Conservation (phyloP, 331 rosid genomes). For the Pyracantha coccinea region DNA sequence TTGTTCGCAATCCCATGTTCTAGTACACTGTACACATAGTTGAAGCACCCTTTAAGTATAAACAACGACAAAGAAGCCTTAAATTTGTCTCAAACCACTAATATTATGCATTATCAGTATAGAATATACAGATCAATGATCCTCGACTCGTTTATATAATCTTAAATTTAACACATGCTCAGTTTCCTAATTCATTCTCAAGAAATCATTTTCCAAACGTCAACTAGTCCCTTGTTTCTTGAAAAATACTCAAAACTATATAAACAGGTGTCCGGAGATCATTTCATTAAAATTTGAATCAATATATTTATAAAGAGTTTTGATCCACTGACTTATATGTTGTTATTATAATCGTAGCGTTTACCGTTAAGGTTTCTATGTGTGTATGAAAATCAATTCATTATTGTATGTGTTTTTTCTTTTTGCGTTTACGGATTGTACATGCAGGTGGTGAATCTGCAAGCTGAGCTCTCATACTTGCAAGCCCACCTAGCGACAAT, state of each 20-base stretch:
- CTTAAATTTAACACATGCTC: background rate
- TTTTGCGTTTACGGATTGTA: background rate
- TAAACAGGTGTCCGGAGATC: no score
- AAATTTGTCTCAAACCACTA: constrained; percentile 7
- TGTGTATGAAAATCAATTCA: no score
- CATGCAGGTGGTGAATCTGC: constrained; percentile 63
- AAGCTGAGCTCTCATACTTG: constrained; percentile 79
- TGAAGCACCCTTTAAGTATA: constrained; percentile 17
- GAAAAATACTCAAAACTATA: background rate
- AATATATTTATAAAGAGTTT: no score
- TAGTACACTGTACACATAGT: constrained; percentile 2
- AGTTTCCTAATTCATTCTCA: background rate
- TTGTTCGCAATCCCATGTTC: constrained; percentile 38
- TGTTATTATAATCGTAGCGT: no score
- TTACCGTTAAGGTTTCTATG: no score
- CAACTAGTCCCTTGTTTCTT: background rate
- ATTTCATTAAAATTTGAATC: no score
- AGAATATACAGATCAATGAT: background rate
- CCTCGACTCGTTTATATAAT: background rate
- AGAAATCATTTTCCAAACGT: background rate
- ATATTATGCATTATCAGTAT: background rate
- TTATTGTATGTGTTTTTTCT: background rate
- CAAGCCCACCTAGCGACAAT: constrained; percentile 77
- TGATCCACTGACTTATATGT: no score
- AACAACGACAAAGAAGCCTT: constrained; percentile 12